Conservation (phyloP, 805 yeast genomes). For the Clavispora asparagi region DNA sequence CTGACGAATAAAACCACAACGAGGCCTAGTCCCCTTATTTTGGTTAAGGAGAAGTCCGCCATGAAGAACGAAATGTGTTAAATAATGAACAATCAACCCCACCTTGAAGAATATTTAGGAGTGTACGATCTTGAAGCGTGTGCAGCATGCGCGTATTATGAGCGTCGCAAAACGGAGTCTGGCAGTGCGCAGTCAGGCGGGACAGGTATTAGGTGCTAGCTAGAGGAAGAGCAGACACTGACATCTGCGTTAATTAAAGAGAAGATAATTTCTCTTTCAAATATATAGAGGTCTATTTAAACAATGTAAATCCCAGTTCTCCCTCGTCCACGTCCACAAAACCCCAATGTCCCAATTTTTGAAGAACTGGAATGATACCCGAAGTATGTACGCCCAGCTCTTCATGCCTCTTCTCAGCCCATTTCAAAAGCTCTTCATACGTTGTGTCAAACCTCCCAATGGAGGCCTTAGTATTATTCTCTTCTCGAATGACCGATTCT, state of each 20-base stretch:
- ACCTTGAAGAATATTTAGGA: neutral
- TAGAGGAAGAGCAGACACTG: too few relatives aligned
- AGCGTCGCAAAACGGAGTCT: too few relatives aligned
- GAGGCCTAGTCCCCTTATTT: neutral
- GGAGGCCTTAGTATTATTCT: neutral
- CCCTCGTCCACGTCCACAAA: conserved; percentile 12
- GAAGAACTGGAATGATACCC: conserved; percentile 2
- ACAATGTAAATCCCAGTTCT: conserved; percentile 10
- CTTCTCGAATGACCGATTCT: neutral
- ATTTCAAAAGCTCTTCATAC: conserved; percentile 13
- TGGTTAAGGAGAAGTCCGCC: neutral
- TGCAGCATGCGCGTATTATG: neutral
- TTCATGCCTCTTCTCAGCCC: conserved; percentile 4
- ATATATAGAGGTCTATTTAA: neutral
- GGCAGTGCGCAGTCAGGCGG: too few relatives aligned
- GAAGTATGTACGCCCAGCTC: neutral
- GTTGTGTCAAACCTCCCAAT: neutral
- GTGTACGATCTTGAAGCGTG: neutral
- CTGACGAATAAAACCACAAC: neutral
- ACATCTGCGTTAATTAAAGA: too few relatives aligned
- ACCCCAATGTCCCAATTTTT: conserved; percentile 13
- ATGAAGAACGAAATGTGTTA: neutral
- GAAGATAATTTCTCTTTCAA: too few relatives aligned
- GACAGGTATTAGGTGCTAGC: too few relatives aligned
- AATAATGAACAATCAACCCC: neutral